These are phyloP conservation scores for Phytophthora parvispora DNA, from an alignment of 352 stramenopile genomes.

Conservation along the genomic window DNA sequence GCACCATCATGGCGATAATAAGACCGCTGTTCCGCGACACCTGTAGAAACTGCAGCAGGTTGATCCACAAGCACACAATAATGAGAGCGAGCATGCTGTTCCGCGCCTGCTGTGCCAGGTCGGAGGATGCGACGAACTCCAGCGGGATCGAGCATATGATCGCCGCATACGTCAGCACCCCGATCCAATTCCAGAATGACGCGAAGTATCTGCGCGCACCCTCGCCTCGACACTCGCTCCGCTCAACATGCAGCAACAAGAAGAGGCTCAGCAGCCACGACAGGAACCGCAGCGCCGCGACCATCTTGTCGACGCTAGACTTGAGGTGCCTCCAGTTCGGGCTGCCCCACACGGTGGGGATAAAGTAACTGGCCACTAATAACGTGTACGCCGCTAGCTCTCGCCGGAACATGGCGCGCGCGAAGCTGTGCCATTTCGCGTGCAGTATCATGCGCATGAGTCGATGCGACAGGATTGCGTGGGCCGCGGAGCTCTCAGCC, in stretches of 20 bases:
- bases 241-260: conserved; percentile 61
- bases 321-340: conserved; percentile 57
- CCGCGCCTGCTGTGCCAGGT: conserved; percentile 36
- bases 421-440: conserved; percentile 77
- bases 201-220: conserved; percentile 55
- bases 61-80: conserved; percentile 73
- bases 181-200: conserved; percentile 76
- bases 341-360: conserved; percentile 67
- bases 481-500: conserved; percentile 47
- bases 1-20: conserved; percentile 83
- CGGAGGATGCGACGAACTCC: conserved; percentile 46
- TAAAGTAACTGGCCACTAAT: conserved; percentile 62
- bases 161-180: conserved; percentile 55
- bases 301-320: conserved; percentile 53
- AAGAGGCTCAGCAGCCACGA: conserved; percentile 68
- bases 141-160: conserved; percentile 61
- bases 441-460: conserved; percentile 61
- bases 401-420: conserved; percentile 51
- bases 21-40: conserved; percentile 65
- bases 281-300: conserved; percentile 43
- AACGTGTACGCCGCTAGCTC: conserved; percentile 62
- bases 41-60: conserved; percentile 78
- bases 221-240: conserved; percentile 55
- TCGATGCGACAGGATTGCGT: conserved; percentile 63
- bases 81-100: conserved; percentile 68